Conservation (phyloP, 208 protist species). For the Phytomonas sp. region DNA sequence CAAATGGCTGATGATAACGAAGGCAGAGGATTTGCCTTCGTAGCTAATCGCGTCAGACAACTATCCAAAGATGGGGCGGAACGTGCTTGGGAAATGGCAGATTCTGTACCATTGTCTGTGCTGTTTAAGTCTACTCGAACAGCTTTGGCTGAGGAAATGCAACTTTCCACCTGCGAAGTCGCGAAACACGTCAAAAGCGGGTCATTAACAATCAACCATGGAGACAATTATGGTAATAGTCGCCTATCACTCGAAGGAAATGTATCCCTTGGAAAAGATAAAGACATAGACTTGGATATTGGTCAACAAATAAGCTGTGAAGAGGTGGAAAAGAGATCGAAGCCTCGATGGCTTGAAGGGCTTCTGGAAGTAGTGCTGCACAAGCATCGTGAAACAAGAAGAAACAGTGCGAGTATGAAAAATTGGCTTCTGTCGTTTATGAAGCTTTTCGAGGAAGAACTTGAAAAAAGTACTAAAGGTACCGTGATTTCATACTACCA, state of each 20-base stretch:
- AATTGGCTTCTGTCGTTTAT: background rate
- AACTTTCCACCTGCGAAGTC: background rate
- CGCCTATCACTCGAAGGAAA: background rate
- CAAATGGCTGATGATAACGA: slow-evolving; percentile 8
- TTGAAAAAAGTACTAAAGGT: background rate
- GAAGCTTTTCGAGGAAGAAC: background rate
- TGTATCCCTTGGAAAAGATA: background rate
- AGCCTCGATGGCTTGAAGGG: background rate
- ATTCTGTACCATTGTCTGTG: slow-evolving; percentile 14
- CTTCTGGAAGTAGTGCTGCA: background rate
- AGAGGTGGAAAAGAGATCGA: background rate
- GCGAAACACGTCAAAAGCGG: background rate
- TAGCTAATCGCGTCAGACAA: slow-evolving; percentile 13
- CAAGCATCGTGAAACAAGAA: background rate
- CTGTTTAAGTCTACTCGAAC: background rate
- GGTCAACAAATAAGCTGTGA: background rate
- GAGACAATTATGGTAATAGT: background rate
- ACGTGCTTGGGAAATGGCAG: slow-evolving; percentile 20
- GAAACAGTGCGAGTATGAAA: background rate
- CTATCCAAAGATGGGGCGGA: slow-evolving; percentile 23
- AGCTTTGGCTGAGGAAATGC: background rate
- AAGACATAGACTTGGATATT: background rate
- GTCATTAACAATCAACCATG: background rate
- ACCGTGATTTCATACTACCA: background rate
- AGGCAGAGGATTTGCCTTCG: slow-evolving; percentile 16